Conservation (phyloP, 352 stramenopile species). For the Globisporangium radiosum region DNA sequence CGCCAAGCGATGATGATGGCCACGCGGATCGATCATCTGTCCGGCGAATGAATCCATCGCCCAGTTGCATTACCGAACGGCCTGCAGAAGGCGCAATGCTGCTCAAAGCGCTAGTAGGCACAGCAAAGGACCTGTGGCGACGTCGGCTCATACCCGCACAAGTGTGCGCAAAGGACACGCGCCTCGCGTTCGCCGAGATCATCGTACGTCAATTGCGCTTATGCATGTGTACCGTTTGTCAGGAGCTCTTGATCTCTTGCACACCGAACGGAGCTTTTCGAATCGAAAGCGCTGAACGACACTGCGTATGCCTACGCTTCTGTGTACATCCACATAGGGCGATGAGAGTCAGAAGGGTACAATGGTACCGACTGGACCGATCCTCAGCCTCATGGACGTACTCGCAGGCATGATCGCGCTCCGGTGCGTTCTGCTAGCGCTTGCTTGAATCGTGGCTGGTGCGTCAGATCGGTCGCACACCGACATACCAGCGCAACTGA, state of each 20-base stretch:
- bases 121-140: slow-evolving; percentile 29
- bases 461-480: no score
- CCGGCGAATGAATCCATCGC: no score
- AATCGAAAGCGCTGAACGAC: background rate
- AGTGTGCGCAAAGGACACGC: slow-evolving; percentile 42
- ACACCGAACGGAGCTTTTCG: no score
- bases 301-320: background rate
- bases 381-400: slow-evolving; percentile 51
- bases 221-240: background rate
- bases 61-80: no score
- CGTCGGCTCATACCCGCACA: slow-evolving; percentile 33
- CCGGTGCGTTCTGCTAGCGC: slow-evolving; percentile 7
- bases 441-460: background rate
- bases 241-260: no score
- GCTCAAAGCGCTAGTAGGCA: slow-evolving; percentile 31
- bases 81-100: slow-evolving; percentile 11
- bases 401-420: slow-evolving; percentile 33
- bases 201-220: slow-evolving; percentile 23
- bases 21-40: no score
- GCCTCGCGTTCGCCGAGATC: slow-evolving; percentile 46
- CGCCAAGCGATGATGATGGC: no score
- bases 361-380: slow-evolving; percentile 37
- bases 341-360: slow-evolving; percentile 39
- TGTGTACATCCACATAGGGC: slow-evolving; percentile 15
- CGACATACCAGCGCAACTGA: background rate